Evolutionary conservation across 140 eudicot species (phyloP).

Genomic region (Oenanthe javanica): DNA sequence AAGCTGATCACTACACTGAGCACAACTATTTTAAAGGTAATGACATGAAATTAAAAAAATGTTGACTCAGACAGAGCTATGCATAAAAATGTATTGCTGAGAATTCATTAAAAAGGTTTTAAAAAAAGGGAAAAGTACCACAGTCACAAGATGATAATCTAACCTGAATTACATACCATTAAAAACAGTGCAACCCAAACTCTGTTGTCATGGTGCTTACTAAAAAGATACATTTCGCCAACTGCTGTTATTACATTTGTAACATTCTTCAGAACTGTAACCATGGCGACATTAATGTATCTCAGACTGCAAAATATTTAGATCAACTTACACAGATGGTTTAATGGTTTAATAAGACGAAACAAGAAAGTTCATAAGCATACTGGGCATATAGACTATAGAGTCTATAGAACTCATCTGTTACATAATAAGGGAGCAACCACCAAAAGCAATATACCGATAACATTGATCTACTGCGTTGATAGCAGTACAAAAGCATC

Average conservation of each 20-base stretch:
- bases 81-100: neutral
- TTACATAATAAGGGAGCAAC: neutral
- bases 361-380: neutral
- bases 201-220: conserved; percentile 87
- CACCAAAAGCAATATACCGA: neutral
- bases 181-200: conserved; percentile 92
- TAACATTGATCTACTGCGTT: neutral
- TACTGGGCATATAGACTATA: neutral
- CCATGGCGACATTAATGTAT: conserved; percentile 98
- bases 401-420: neutral
- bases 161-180: conserved; percentile 48
- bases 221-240: conserved; percentile 95
- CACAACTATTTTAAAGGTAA: neutral
- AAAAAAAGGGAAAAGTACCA: neutral
- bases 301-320: conserved; percentile 60
- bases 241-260: conserved; percentile 98
- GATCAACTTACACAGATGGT: neutral
- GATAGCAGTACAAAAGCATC: neutral
- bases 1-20: neutral
- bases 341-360: no score
- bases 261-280: conserved; percentile 89
- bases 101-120: neutral
- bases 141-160: neutral
- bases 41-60: neutral
- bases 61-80: neutral